phyloP scores from a whole-genome alignment of 108 stramenopile species.

The Nitzschia putrida region DNA sequence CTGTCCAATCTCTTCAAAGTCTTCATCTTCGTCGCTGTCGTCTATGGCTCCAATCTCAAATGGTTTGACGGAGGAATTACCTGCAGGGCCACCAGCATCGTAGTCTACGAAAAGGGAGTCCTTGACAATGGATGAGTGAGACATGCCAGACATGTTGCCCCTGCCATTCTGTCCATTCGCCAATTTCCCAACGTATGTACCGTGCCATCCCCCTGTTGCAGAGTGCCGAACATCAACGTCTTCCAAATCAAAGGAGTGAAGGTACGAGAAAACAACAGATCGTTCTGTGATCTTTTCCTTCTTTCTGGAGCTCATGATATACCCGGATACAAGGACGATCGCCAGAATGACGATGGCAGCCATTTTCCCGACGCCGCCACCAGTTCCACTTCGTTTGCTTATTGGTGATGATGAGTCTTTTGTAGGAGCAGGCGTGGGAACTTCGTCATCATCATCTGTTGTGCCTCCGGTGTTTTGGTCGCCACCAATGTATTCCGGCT shows the following conservation, averaged over 20 bases:
- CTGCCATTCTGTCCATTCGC: conserved; percentile 28
- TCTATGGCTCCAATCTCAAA: conserved; percentile 6
- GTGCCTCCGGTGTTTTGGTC: not conserved
- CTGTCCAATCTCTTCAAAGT: conserved; percentile 13
- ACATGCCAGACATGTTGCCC: conserved; percentile 3
- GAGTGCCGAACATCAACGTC: conserved; percentile 57
- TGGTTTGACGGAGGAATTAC: not conserved
- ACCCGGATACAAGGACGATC: conserved; percentile 9
- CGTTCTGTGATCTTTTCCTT: conserved; percentile 34
- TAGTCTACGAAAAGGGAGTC: conserved; percentile 39
- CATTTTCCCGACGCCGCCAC: conserved; percentile 10
- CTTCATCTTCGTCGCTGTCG: conserved; percentile 4
- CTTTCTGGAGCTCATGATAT: not conserved
- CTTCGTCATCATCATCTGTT: not conserved
- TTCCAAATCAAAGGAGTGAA: conserved; percentile 52
- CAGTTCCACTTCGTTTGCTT: not conserved
- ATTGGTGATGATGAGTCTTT: not conserved
- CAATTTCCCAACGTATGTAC: conserved; percentile 48
- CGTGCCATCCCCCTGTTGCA: conserved; percentile 68
- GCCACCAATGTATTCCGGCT: conserved; percentile 3
- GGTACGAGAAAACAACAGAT: conserved; percentile 39
- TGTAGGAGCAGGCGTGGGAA: not conserved
- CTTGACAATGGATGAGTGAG: conserved; percentile 36
- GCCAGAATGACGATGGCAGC: conserved; percentile 17
- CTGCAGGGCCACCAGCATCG: conserved; percentile 1